phyloP scores from a whole-genome alignment of 768 basidiomycete genomes.

The Chlorophyllum brunneum region DNA sequence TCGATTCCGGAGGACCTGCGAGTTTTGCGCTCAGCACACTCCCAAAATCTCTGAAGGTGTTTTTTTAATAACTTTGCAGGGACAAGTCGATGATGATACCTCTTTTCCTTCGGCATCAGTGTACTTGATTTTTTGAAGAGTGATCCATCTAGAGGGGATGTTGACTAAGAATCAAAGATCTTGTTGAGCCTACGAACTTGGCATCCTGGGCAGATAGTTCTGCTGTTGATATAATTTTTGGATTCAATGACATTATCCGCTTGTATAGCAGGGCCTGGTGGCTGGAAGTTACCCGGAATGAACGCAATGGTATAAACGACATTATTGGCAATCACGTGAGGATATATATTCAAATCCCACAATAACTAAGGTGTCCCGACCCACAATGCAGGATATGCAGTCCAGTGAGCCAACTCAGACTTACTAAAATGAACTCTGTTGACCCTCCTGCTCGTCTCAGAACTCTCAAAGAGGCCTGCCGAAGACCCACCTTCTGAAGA shows the following conservation, averaged over 20 bases:
- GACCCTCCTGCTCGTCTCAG: neutral
- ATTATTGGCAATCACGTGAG: neutral
- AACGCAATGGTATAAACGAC: neutral
- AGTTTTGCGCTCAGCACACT: slow-evolving; percentile 81
- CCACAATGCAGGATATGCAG: neutral
- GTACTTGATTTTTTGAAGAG: slow-evolving; percentile 78
- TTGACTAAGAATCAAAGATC: neutral
- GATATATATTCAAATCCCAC: no score
- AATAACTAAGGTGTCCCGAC: no score
- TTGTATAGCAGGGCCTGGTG: neutral
- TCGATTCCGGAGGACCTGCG: slow-evolving; percentile 76
- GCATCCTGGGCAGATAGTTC: slow-evolving; percentile 54
- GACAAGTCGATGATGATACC: slow-evolving; percentile 33
- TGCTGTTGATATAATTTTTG: slow-evolving; percentile 49
- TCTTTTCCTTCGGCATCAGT: slow-evolving; percentile 72
- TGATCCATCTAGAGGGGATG: slow-evolving; percentile 64
- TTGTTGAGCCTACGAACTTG: slow-evolving; percentile 32
- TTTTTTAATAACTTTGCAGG: neutral
- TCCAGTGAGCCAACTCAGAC: neutral
- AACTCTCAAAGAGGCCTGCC: neutral
- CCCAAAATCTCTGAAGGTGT: slow-evolving; percentile 71
- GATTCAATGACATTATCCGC: slow-evolving; percentile 15
- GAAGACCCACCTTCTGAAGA: slow-evolving; percentile 3
- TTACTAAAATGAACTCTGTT: neutral
- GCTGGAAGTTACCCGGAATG: neutral